A percentile compares a stretch with the other conserved stretches of the same genome.
phyloP scores from a whole-genome alignment of 179 eudicot genomes.

The Vitellaria paradoxa region DNA sequence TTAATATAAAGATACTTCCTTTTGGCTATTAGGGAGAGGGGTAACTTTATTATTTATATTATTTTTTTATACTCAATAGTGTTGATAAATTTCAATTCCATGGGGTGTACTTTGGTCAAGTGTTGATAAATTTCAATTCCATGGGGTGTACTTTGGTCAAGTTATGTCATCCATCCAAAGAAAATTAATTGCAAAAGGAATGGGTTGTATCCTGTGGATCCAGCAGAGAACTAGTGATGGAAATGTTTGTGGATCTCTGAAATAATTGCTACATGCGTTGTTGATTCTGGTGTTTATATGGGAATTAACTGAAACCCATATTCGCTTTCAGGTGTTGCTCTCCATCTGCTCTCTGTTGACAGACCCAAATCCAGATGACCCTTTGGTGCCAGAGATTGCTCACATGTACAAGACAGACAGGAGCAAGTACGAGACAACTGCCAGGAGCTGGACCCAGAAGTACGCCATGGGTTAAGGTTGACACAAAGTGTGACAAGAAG shows the following conservation, averaged over 20 bases:
- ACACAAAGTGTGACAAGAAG: neutral
- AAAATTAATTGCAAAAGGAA: too few species aligned
- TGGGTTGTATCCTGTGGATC: neutral
- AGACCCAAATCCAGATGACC: conserved; percentile 32
- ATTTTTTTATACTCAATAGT: too few species aligned
- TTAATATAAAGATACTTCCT: too few species aligned
- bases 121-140: too few species aligned
- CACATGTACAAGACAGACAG: conserved; percentile 33
- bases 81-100: too few species aligned
- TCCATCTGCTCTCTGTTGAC: conserved; percentile 30
- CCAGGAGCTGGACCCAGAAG: conserved; percentile 35
- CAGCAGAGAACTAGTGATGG: neutral
- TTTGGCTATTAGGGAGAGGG: too few species aligned
- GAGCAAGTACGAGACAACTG: conserved; percentile 31
- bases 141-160: too few species aligned
- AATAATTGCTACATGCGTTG: neutral
- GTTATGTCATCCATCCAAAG: too few species aligned
- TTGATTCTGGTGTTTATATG: neutral
- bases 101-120: too few species aligned
- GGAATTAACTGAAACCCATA: neutral
- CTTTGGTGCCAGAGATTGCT: conserved; percentile 29
- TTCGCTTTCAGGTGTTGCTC: conserved; percentile 19
- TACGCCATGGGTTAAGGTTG: conserved; percentile 22
- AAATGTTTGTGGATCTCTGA: neutral
- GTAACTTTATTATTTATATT: too few species aligned